Evolutionary conservation across 2,329 filamentous ascomycete species (phyloP).

Genomic region (Aureobasidium sp.): DNA sequence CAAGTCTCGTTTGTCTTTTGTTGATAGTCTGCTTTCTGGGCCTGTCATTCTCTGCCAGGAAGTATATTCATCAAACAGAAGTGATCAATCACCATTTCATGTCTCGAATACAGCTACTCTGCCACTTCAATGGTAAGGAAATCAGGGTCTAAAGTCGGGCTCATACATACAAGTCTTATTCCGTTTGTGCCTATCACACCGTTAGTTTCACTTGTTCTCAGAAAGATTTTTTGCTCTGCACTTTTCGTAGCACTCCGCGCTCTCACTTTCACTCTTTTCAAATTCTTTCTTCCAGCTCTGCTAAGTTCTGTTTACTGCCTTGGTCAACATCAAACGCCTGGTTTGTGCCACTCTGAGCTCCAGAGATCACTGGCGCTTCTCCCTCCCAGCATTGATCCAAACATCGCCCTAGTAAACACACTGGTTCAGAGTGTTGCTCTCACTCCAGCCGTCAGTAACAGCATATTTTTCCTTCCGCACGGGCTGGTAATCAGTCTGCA

Average conservation of each 20-base stretch:
- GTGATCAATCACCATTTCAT: background rate
- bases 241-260: background rate
- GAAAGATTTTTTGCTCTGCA: background rate
- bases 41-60: background rate
- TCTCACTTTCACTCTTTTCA: too few relatives aligned
- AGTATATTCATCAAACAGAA: background rate
- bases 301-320: background rate
- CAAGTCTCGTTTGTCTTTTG: background rate
- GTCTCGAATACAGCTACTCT: background rate
- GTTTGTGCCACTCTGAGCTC: background rate
- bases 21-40: background rate
- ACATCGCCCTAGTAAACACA: background rate
- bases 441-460: background rate
- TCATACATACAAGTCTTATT: background rate
- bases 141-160: background rate
- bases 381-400: background rate
- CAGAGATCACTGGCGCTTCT: background rate
- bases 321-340: background rate
- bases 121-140: background rate
- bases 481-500: background rate
- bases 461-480: background rate
- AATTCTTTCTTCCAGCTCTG: too few relatives aligned
- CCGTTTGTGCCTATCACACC: background rate
- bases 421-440: background rate
- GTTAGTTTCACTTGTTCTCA: background rate